phyloP scores from a whole-genome alignment of 2,329 filamentous ascomycete species.

The Akanthomyces muscarius region DNA sequence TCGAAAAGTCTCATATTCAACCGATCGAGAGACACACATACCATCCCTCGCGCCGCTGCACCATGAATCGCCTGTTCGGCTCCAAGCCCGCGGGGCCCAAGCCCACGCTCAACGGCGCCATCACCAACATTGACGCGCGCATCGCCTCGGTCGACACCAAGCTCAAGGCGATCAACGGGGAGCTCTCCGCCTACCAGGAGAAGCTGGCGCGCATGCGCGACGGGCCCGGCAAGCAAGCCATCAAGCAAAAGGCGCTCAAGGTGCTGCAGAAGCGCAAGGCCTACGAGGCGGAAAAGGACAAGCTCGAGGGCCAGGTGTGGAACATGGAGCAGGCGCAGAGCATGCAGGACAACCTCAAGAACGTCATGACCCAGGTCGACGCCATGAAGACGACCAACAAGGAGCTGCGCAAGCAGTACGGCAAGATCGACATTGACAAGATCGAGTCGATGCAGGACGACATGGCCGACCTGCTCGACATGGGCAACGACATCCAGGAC shows the following conservation, averaged over 20 bases:
- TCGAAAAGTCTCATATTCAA: background rate
- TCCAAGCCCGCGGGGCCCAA: conserved; percentile 83
- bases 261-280: conserved; percentile 89
- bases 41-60: background rate
- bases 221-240: conserved; percentile 84
- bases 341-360: conserved; percentile 98
- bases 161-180: conserved; percentile 84
- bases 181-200: conserved; percentile 81
- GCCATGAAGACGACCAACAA: conserved; percentile 97
- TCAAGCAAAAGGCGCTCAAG: conserved; percentile 92
- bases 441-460: conserved; percentile 98
- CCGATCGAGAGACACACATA: background rate
- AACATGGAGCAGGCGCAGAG: conserved; percentile 98
- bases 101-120: conserved; percentile 79
- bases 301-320: conserved; percentile 91
- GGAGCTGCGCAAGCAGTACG: conserved; percentile 87
- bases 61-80: conserved; percentile 95
- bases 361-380: conserved; percentile 97
- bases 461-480: conserved; percentile 96
- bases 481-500: conserved; percentile 98
- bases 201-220: conserved; percentile 92
- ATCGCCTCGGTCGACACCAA: conserved; percentile 90
- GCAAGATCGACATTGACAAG: conserved; percentile 95
- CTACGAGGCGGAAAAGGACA: conserved; percentile 90
- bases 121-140: conserved; percentile 78